Evolutionary conservation across 2,329 filamentous ascomycete species (phyloP).

Genomic region (Fusarium ambrosium): DNA sequence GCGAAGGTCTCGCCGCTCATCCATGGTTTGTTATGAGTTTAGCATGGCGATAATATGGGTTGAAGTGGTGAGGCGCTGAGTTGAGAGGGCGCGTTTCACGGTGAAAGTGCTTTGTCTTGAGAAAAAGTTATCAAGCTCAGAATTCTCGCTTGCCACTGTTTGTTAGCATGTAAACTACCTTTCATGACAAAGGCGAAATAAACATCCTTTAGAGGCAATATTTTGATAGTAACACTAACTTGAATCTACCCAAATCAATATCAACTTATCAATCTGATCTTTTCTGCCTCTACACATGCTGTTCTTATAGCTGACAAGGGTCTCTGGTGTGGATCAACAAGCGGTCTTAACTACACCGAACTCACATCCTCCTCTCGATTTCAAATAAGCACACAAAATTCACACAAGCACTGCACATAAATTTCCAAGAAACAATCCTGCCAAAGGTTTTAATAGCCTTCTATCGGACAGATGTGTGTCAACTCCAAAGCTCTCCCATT

Average conservation of each 20-base stretch:
- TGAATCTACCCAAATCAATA: not conserved
- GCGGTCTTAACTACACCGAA: not conserved
- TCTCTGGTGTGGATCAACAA: not conserved
- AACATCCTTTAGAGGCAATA: not conserved
- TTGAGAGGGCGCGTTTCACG: not conserved
- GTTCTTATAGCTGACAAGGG: not conserved
- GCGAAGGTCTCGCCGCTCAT: conserved; percentile 59
- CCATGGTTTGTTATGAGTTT: conserved; percentile 50
- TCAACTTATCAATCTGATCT: not conserved
- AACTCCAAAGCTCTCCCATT: conserved; percentile 53
- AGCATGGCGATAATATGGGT: not conserved
- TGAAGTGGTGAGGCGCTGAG: not conserved
- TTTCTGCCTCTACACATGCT: not conserved
- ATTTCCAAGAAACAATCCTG: conserved; percentile 3
- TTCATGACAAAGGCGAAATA: not conserved
- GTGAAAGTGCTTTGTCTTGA: conserved; percentile 9
- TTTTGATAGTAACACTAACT: not conserved
- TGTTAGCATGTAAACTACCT: not conserved
- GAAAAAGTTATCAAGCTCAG: conserved; percentile 19
- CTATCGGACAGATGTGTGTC: conserved; percentile 52
- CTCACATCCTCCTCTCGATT: not conserved
- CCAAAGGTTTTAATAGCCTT: conserved; percentile 48
- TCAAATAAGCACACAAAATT: not conserved
- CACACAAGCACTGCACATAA: not conserved
- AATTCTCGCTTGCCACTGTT: conserved; percentile 12